A percentile compares a stretch with the other conserved stretches of the same genome.
These are phyloP conservation scores for Trypanosoma mega DNA, from an alignment of 208 protist genomes.

Conservation along the genomic window DNA sequence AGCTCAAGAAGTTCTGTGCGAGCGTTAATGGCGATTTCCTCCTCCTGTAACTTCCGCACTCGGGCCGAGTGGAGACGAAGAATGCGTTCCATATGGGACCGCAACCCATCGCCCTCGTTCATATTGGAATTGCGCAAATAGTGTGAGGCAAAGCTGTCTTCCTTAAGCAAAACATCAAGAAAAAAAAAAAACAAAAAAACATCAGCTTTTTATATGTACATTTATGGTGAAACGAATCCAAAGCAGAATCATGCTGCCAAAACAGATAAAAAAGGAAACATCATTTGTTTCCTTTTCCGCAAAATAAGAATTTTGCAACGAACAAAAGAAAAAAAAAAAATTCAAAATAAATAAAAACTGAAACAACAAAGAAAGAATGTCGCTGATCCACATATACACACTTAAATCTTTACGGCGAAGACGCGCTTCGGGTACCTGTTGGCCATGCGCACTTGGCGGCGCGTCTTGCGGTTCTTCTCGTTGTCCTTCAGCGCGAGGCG, in stretches of 20 bases:
- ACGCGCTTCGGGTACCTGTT: conserved; percentile 85
- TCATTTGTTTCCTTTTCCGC: neutral
- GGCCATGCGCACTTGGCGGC: conserved; percentile 69
- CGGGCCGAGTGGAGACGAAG: conserved; percentile 13
- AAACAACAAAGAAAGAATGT: neutral
- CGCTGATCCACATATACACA: neutral
- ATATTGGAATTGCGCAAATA: too few relatives aligned
- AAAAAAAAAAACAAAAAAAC: conserved; percentile 11
- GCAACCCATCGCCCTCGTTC: neutral
- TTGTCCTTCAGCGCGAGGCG: conserved; percentile 82
- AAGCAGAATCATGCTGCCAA: too few relatives aligned
- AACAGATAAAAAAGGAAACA: neutral
- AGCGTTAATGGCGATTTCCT: conserved; percentile 21
- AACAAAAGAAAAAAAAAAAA: neutral
- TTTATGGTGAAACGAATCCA: too few relatives aligned
- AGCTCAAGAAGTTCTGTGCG: conserved; percentile 16
- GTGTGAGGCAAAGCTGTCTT: neutral
- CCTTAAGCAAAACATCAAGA: neutral
- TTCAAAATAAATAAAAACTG: neutral
- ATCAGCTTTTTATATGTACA: neutral
- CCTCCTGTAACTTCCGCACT: conserved; percentile 20
- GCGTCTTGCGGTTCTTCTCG: conserved; percentile 92
- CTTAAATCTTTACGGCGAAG: conserved; percentile 88
- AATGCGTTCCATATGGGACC: conserved; percentile 3
- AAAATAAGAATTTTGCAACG: too few relatives aligned